Evolutionary conservation across 768 basidiomycete genomes (phyloP), one percentile per base, ranked within the genome.

Genomic region (Glaciozyma antarctica): DNA sequence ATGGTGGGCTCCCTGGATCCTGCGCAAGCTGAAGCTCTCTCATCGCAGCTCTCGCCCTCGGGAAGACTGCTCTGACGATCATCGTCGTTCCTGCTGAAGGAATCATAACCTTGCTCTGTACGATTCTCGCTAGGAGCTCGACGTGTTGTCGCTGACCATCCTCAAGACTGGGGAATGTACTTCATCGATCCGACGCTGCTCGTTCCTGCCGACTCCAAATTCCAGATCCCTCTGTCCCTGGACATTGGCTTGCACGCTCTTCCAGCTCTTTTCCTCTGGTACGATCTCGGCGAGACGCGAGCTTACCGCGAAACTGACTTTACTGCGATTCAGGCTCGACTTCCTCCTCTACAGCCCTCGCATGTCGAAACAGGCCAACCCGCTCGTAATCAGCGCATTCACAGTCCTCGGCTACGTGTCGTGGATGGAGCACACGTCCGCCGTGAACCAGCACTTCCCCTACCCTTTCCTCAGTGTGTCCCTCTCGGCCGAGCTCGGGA

Each of bases 321-420:
- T 38, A 7, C 8, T 17, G 22, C 47, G 47, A 17, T n/a, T 48
- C n/a, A 57, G 56, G 57, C 22, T 32, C 16, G 72, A 73, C 67
- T 73, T 73, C 48, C 68, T 73, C 49, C 28, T 53, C 59, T 70
- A 69, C 60, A 65, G 63, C 13, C 72, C 72, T n/a, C 67, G 64
- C 4, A 69, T 69, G 61, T 64, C 69, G 8, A 52, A 43, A n/a
- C 34, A 47, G 3, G 67, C 67, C 17, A 58, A 58, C n/a, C 72
- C 72, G 0, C 9, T 60, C 19, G 19, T 62, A 13, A 61, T 72
- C 15, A 62, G 64, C 9, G 30, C 59, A 7, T 2, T 24, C 32
- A 21, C 44, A 9, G 43, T 48, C n/a, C 17, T 49, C 1, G 45
- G 53, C 0, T 72, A 73, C 63, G 38, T 59, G 10, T 15, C 47